Evolutionary conservation across 148 eudicot species (phyloP), one percentile per base, ranked within the genome.

Genomic region (Spergularia marina): DNA sequence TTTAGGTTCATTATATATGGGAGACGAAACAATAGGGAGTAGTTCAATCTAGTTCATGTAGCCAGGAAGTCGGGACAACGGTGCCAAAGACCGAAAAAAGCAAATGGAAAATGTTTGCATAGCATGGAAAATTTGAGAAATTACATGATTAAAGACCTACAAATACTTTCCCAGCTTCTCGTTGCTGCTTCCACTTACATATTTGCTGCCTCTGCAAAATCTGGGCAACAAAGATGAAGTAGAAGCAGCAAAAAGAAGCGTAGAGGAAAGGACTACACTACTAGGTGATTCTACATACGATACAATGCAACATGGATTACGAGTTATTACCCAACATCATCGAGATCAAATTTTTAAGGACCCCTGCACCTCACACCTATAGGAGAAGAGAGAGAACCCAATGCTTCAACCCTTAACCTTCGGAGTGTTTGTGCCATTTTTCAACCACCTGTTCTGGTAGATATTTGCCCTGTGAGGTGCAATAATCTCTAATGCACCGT

Each of bases 221-320:
- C 18, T 51, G 51, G 85, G 91, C 86, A 79, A 89, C 82, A 79
- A 89, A 91, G 85, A 84, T 85, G 85, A 83, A 91, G 96, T 89
- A 88, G 94, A 92, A 90, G 96, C 91, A 87, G 90, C 96, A 92
- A 92, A 94, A 91, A 91, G 88, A 92, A 94, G 97, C 93, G 58
- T 88, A 88, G 89, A 90, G 86, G 83, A 82, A 80, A 75, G 82
- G 51, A 60, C 79, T 75, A 79, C 73, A 30, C 59, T 53, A 70
- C 47, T 30, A 1, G 12, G 70, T 63, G 17, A 44, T 67, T 16
- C 10, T 68, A 67, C 70, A 53, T 66, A 60, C 74, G 72, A 59
- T 70, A 67, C 77, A 81, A 73, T 81, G 77, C 80, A 72, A 77
- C 80, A 76, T 65, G 6, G 52, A 12, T 58, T 75, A 21, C 65